Conservation (phyloP, 2,329 filamentous ascomycete species). For the Phyllosticta citrichinensis region DNA sequence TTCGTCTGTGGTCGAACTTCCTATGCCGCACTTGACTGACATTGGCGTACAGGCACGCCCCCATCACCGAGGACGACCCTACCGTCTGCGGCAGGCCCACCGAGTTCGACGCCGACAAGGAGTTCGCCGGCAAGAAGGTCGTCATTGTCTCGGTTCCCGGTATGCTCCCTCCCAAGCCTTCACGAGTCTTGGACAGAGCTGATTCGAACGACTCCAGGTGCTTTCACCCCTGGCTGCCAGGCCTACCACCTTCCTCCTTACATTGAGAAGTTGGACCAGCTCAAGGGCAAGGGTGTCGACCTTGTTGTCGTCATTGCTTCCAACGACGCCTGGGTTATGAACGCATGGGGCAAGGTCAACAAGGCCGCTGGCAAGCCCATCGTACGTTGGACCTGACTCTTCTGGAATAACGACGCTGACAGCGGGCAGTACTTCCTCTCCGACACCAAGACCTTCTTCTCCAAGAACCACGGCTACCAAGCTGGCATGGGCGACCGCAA, state of each 20-base stretch:
- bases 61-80: conserved; percentile 62
- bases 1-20: background rate
- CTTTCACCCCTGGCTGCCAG: conserved; percentile 82
- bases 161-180: conserved; percentile 16
- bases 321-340: conserved; percentile 84
- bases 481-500: conserved; percentile 59
- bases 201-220: conserved; percentile 38
- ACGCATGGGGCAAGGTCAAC: conserved; percentile 84
- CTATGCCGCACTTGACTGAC: background rate
- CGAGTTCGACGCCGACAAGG: conserved; percentile 69
- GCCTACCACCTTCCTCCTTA: conserved; percentile 73
- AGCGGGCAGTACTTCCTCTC: conserved; percentile 58
- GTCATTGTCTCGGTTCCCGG: conserved; percentile 60
- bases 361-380: conserved; percentile 61
- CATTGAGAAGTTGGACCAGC: conserved; percentile 57
- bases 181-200: background rate
- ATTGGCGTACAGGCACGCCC: conserved; percentile 55
- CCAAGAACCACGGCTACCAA: conserved; percentile 68
- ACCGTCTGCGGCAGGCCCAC: conserved; percentile 69
- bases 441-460: conserved; percentile 64
- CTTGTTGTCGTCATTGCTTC: conserved; percentile 69
- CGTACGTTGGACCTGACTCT: conserved; percentile 28
- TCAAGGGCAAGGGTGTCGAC: conserved; percentile 76
- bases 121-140: conserved; percentile 62
- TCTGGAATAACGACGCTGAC: background rate